Evolutionary conservation across 2,329 filamentous ascomycete genomes (phyloP).

Genomic region (Xylaria sp.): DNA sequence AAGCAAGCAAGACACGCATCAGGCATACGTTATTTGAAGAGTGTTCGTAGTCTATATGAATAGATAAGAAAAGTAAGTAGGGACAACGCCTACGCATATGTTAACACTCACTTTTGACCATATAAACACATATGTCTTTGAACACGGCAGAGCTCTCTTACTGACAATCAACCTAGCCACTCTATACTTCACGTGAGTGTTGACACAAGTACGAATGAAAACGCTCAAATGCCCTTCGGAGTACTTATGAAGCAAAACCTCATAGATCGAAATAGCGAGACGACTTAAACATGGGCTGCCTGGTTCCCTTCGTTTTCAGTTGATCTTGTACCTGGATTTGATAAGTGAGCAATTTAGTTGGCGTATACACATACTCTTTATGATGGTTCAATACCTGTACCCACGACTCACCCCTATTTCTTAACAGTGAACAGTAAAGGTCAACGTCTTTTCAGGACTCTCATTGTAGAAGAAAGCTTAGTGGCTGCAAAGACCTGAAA

Average conservation of each 20-base stretch:
- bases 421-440: background rate
- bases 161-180: too few species aligned
- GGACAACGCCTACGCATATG: too few species aligned
- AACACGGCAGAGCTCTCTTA: too few species aligned
- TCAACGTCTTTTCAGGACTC: background rate
- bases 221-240: too few species aligned
- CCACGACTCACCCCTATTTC: background rate
- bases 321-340: background rate
- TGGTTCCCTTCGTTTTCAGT: background rate
- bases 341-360: background rate
- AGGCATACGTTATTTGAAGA: too few species aligned
- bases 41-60: too few species aligned
- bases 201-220: background rate
- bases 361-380: background rate
- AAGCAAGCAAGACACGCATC: too few species aligned
- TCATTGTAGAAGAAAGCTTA: background rate
- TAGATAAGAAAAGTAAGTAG: too few species aligned
- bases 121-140: too few species aligned
- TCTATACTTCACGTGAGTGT: background rate
- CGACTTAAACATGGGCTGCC: background rate
- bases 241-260: too few species aligned
- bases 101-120: too few species aligned
- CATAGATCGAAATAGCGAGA: background rate
- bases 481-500: background rate
- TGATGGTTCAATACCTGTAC: background rate